These are phyloP conservation scores for Artemisia argyi DNA, from an alignment of 129 eudicot genomes.

Conservation along the genomic window DNA sequence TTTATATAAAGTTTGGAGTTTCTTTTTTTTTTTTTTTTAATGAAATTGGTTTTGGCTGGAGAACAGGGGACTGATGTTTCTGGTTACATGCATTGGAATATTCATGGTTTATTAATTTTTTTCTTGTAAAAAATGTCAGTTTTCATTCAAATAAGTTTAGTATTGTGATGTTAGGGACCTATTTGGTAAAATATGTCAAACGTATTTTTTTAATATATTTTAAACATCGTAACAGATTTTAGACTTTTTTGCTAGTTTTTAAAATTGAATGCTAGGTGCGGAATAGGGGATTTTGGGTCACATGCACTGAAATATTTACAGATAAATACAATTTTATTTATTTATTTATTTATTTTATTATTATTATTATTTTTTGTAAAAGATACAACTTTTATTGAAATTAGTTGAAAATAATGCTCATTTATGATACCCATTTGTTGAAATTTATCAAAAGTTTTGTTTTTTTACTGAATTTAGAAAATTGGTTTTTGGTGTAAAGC, in stretches of 20 bases:
- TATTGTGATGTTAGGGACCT: neutral
- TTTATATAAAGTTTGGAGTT: neutral
- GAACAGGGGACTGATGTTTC: conserved; percentile 10
- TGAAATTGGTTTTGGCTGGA: conserved; percentile 13
- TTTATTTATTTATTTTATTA: neutral
- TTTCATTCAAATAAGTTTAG: neutral
- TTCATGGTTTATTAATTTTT: neutral
- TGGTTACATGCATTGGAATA: conserved; percentile 34
- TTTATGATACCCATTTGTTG: neutral
- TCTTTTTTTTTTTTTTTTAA: neutral
- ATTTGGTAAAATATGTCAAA: conserved; percentile 3
- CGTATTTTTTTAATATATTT: too few relatives aligned
- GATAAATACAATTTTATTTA: neutral
- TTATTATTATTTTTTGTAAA: neutral
- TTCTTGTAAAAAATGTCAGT: neutral
- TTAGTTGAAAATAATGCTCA: neutral
- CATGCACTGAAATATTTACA: conserved; percentile 30
- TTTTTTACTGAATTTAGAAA: neutral
- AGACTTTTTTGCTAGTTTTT: too few relatives aligned
- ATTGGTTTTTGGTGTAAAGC: conserved; percentile 24
- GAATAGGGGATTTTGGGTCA: conserved; percentile 6
- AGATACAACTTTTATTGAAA: neutral
- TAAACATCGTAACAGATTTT: too few relatives aligned
- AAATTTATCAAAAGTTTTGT: neutral
- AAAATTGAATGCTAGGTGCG: too few relatives aligned